Conservation (phyloP, 495 filamentous ascomycete species). For the Beverwykella pulmonaria region DNA sequence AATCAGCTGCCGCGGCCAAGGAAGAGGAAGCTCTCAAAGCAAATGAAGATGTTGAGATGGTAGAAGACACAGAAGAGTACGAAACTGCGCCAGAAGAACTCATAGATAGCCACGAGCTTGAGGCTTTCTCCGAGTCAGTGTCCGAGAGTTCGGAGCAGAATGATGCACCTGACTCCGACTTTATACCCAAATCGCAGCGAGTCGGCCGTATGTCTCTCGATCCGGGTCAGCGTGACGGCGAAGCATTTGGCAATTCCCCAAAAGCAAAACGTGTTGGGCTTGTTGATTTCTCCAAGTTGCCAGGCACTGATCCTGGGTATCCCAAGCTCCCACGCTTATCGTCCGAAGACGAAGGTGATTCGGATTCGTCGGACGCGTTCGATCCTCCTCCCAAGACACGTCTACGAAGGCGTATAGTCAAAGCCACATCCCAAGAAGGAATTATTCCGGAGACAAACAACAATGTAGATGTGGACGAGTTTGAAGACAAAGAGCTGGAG, state of each 20-base stretch:
- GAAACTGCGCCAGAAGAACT: constrained; percentile 33
- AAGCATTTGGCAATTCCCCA: not conserved
- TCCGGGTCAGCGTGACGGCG: too few relatives aligned
- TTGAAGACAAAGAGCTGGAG: not conserved
- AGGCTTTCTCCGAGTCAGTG: constrained; percentile 10
- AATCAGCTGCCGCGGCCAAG: not conserved
- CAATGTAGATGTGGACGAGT: not conserved
- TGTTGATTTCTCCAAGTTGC: constrained; percentile 1
- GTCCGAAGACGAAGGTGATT: constrained; percentile 8
- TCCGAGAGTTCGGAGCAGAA: constrained; percentile 5
- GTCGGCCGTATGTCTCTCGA: too few relatives aligned
- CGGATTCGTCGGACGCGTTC: constrained; percentile 9
- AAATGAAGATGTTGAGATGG: constrained; percentile 28
- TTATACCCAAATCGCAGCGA: not conserved
- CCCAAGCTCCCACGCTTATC: not conserved
- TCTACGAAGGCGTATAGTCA: not conserved
- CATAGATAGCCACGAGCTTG: constrained; percentile 5
- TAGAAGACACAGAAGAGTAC: constrained; percentile 34
- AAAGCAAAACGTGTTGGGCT: constrained; percentile 15
- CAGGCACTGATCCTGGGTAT: not conserved
- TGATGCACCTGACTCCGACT: constrained; percentile 14
- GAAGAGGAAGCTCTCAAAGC: not conserved
- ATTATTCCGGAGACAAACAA: not conserved
- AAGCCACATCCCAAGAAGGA: not conserved
- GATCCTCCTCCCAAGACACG: not conserved